These are phyloP conservation scores for Solanum sparsipilum DNA, from an alignment of 257 asterid species.

Conservation along the genomic window DNA sequence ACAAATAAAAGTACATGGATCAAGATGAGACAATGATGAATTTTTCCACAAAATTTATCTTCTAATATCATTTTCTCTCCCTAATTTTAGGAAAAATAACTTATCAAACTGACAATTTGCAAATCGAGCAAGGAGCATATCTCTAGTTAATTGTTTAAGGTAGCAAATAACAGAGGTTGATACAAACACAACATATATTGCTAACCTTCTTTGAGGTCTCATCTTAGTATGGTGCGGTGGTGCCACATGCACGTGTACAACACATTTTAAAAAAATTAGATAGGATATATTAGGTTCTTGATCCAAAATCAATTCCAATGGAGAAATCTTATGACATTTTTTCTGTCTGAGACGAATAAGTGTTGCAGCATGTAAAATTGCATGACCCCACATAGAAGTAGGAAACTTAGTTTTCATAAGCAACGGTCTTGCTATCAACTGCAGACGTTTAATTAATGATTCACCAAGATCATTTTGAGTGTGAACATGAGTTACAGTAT, in stretches of 20 bases:
- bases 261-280: no score
- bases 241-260: not conserved
- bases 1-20: not conserved
- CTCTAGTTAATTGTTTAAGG: not conserved
- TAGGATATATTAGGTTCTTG: no score
- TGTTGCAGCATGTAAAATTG: not conserved
- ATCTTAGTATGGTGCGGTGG: not conserved
- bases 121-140: not conserved
- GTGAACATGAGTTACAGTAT: not conserved
- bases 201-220: not conserved
- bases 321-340: no score
- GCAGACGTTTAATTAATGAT: no score
- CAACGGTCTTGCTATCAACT: not conserved
- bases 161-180: not conserved
- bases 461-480: not conserved
- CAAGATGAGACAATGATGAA: not conserved
- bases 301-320: not conserved
- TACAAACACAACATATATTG: no score
- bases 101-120: not conserved
- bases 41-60: no score
- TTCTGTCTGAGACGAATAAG: not conserved
- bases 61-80: not conserved
- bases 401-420: not conserved
- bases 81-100: not conserved
- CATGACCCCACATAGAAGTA: not conserved